phyloP scores from a whole-genome alignment of 805 yeast species.

The Candida quercuum region DNA sequence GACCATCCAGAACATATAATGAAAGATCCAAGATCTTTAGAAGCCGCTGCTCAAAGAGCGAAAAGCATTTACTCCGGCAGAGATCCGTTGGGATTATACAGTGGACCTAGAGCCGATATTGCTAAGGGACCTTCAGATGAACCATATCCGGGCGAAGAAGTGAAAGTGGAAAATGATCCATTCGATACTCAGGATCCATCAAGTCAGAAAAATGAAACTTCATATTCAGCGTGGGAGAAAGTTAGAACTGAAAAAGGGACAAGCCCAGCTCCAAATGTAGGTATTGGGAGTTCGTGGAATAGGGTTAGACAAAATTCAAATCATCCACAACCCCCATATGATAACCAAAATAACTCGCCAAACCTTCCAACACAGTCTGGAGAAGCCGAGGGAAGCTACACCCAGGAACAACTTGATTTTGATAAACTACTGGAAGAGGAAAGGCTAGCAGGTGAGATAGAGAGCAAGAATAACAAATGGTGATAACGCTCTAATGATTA shows the following conservation, averaged over 20 bases:
- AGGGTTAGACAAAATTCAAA: conserved; percentile 18
- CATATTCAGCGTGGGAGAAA: conserved; percentile 32
- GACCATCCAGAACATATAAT: conserved; percentile 46
- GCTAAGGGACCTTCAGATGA: conserved; percentile 5
- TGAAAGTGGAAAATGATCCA: conserved; percentile 18
- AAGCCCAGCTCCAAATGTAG: neutral
- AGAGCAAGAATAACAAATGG: conserved; percentile 16
- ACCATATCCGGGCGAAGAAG: conserved; percentile 7
- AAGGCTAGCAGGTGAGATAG: conserved; percentile 10
- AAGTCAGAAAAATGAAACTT: neutral
- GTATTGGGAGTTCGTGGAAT: conserved; percentile 25
- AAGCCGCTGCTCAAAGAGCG: conserved; percentile 23
- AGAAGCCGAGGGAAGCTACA: neutral
- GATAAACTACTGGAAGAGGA: conserved; percentile 23
- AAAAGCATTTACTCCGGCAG: conserved; percentile 29
- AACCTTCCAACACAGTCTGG: neutral
- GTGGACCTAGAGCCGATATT: conserved; percentile 26
- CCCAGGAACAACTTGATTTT: conserved; percentile 15
- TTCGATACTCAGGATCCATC: conserved; percentile 9
- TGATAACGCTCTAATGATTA: neutral
- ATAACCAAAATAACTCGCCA: neutral
- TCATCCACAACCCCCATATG: too few species aligned
- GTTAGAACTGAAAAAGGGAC: conserved; percentile 26
- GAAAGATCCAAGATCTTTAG: conserved; percentile 46
- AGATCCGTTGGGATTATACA: conserved; percentile 33